Evolutionary conservation across 1,284 basidiomycete species (phyloP).

Genomic region (Heterobasidion occidentale): DNA sequence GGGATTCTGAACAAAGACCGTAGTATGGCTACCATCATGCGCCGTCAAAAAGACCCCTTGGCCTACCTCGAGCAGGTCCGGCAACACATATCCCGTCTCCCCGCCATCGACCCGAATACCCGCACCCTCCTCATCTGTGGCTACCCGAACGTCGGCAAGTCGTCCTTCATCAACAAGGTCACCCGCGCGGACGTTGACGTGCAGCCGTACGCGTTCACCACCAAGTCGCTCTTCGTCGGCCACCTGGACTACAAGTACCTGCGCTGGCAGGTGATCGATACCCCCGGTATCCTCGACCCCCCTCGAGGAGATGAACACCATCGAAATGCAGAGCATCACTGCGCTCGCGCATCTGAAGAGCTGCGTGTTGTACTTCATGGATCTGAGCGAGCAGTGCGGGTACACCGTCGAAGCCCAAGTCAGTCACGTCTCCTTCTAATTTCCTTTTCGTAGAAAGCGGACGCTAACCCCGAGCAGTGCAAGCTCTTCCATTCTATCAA

Average conservation of each 20-base stretch:
- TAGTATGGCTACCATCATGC: conserved; percentile 96
- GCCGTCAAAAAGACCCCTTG: conserved; percentile 91
- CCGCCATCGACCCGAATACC: conserved; percentile 94
- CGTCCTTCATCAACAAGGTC: conserved; percentile 97
- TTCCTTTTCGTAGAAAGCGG: too few species aligned
- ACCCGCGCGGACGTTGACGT: conserved; percentile 96
- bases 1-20: neutral
- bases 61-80: conserved; percentile 96
- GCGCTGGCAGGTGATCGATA: conserved; percentile 97
- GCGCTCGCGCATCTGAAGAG: conserved; percentile 90
- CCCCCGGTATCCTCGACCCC: conserved; percentile 88
- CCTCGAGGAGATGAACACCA: conserved; percentile 97
- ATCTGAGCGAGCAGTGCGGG: conserved; percentile 93
- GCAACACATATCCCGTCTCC: conserved; percentile 94
- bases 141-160: conserved; percentile 97
- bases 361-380: conserved; percentile 95
- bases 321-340: conserved; percentile 98
- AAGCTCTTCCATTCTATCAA: conserved; percentile 98
- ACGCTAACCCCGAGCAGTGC: conserved; percentile 43
- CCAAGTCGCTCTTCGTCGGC: conserved; percentile 93
- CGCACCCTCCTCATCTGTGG: conserved; percentile 93
- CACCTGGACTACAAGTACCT: conserved; percentile 98
- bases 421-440: conserved; percentile 14
- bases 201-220: conserved; percentile 97
- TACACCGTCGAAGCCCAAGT: conserved; percentile 92